Percentiles rank a stretch among this genome's conserved stretches.
Evolutionary conservation across 129 eudicot species (phyloP).

Genomic region (Solidago caesia): DNA sequence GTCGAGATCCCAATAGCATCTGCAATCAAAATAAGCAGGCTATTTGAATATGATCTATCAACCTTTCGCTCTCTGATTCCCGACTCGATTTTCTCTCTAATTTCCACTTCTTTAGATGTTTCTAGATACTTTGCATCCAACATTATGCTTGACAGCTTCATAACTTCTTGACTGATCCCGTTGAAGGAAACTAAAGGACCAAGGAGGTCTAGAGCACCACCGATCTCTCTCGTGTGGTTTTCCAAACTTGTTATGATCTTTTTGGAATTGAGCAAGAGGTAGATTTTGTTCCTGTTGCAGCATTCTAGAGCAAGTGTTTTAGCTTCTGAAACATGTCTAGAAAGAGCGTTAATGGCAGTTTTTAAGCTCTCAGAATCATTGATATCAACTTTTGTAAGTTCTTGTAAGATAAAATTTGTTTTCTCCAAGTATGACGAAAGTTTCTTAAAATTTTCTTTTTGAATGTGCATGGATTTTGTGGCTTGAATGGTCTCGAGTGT

Average conservation of each 20-base stretch:
- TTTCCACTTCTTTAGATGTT: conserved; percentile 36
- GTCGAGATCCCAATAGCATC: conserved; percentile 37
- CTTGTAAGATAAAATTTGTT: conserved; percentile 18
- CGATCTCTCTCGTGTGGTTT: conserved; percentile 31
- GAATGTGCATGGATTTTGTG: conserved; percentile 24
- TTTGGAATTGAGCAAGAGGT: conserved; percentile 36
- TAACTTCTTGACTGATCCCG: conserved; percentile 27
- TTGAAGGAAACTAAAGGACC: conserved; percentile 24
- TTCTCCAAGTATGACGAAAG: conserved; percentile 33
- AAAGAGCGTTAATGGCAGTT: conserved; percentile 20
- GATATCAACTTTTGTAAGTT: conserved; percentile 10
- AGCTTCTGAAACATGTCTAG: conserved; percentile 22
- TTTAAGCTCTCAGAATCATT: conserved; percentile 22
- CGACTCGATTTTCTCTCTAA: conserved; percentile 32
- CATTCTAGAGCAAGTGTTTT: conserved; percentile 34
- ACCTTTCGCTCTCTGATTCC: conserved; percentile 42
- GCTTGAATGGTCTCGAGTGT: conserved; percentile 26
- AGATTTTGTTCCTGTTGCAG: conserved; percentile 37
- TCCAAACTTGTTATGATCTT: conserved; percentile 23
- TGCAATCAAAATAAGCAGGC: conserved; percentile 35
- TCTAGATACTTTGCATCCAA: conserved; percentile 29
- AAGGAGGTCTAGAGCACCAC: conserved; percentile 25
- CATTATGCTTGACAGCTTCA: conserved; percentile 37
- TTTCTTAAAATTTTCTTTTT: conserved; percentile 41
- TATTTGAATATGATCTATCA: conserved; percentile 39